Conservation (phyloP, 78 protist species). For the Planoprotostelium fungivorum region DNA sequence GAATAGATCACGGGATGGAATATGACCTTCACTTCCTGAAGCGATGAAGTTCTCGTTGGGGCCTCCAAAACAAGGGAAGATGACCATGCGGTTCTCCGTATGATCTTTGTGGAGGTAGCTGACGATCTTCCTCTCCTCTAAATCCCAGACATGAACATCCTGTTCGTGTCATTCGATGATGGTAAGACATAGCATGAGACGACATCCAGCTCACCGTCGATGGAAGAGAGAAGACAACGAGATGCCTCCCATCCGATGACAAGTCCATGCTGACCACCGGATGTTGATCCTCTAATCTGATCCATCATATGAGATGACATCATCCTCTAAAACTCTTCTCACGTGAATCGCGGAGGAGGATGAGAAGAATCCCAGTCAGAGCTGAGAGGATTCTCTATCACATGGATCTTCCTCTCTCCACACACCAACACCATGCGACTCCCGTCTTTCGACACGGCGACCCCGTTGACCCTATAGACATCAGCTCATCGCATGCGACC, state of each 20-base stretch:
- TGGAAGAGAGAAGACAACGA: constrained; percentile 2
- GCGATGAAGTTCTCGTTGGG: constrained; percentile 47
- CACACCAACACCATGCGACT: constrained; percentile 40
- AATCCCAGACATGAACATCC: constrained; percentile 71
- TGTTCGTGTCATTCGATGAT: constrained; percentile 25
- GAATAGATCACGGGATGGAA: background rate
- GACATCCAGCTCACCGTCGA: background rate
- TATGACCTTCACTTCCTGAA: constrained; percentile 61
- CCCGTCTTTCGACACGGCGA: constrained; percentile 46
- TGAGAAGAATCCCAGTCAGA: background rate
- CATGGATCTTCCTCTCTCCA: constrained; percentile 64
- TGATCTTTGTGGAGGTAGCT: constrained; percentile 54
- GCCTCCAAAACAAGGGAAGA: constrained; percentile 79
- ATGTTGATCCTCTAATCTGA: constrained; percentile 39
- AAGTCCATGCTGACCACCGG: constrained; percentile 47
- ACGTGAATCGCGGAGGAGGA: background rate
- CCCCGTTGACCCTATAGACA: constrained; percentile 41
- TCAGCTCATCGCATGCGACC: no score
- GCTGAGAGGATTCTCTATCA: constrained; percentile 8
- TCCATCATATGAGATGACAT: background rate
- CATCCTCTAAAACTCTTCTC: background rate
- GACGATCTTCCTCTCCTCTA: constrained; percentile 25
- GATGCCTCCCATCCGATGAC: constrained; percentile 26
- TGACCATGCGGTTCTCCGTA: constrained; percentile 55
- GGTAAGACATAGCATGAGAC: background rate